These are phyloP conservation scores for Sphagnum contortum DNA, from an alignment of 225 moss, liverwort and hornwort genomes.

Conservation along the genomic window DNA sequence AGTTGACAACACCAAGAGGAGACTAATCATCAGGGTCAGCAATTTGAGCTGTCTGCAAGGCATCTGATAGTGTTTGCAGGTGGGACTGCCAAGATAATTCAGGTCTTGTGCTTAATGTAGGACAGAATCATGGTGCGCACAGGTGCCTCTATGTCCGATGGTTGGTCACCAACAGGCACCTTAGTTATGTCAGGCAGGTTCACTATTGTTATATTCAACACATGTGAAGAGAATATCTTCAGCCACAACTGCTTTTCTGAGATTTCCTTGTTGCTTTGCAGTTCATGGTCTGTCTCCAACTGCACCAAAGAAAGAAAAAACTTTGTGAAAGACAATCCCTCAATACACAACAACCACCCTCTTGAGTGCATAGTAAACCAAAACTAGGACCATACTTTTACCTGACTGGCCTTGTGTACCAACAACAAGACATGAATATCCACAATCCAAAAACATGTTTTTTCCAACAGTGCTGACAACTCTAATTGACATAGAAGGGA, in stretches of 20 bases:
- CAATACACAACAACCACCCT: too few relatives aligned
- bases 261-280: conserved; percentile 91
- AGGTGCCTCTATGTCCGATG: conserved; percentile 89
- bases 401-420: too few relatives aligned
- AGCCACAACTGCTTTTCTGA: conserved; percentile 97
- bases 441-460: too few relatives aligned
- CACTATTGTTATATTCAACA: conserved; percentile 94
- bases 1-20: conserved; percentile 77
- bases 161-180: conserved; percentile 98
- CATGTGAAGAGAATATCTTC: conserved; percentile 94
- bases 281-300: conserved; percentile 93
- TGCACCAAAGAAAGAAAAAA: conserved; percentile 20
- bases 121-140: conserved; percentile 94
- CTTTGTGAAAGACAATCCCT: background rate
- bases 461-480: too few relatives aligned
- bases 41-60: conserved; percentile 96
- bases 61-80: conserved; percentile 99
- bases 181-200: conserved; percentile 97
- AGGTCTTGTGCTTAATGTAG: conserved; percentile 97
- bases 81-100: conserved; percentile 93
- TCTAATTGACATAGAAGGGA: too few relatives aligned
- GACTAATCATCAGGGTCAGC: conserved; percentile 95
- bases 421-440: too few relatives aligned
- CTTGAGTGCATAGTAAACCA: too few relatives aligned
- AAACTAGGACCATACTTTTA: too few relatives aligned